Evolutionary conservation across 768 basidiomycete genomes (phyloP), one percentile per base, ranked within the genome.

Genomic region (Pulveroboletus sp.): DNA sequence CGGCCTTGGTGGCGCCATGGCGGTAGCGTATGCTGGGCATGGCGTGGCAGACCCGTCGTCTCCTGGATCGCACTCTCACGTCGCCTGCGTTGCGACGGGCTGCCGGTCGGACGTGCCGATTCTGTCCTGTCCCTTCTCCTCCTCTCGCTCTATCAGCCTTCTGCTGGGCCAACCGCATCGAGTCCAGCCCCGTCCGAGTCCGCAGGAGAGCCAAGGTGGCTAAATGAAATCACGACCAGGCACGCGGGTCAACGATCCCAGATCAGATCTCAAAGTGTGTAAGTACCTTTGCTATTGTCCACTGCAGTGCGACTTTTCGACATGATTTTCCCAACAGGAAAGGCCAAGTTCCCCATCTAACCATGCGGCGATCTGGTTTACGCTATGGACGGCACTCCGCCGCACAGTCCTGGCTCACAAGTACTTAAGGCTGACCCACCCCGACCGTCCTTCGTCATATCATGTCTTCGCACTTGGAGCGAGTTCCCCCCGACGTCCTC

Each of bases 401-500:
- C 57, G 54, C 58, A 48, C 56, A 57, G 50, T 59, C 46, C 32
- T 58, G 44, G 43, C 40, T 35, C 55, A 51, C 37, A 45, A 41
- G 58, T 58, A 64, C 62, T 66, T 66, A 66, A 61, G 52, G 52
- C 55, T 36, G 27, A 12, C 51, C 31, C 36, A 9, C 39, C 44
- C 46, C 35, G 33, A 18, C 43, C 50, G 47, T 43, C 43, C 58
- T 48, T 54, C 58, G 59, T 52, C 47, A 57, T 55, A 52, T 46
- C 57, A 82, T 79, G 78, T 30, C 68, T 55, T 73, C 76, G 50
- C 62, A 59, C 44, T 66, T 85, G 43, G 76, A 80, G 46, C 63
- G 57, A 3, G 59, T 83, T 33, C 82, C 83, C 18, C 66, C 66
- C 57, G 82, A 85, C 57, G 64, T 86, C 54, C 73, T 86, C 15